Conservation (phyloP, 345 rosid genomes). For the Camelina hispida region DNA sequence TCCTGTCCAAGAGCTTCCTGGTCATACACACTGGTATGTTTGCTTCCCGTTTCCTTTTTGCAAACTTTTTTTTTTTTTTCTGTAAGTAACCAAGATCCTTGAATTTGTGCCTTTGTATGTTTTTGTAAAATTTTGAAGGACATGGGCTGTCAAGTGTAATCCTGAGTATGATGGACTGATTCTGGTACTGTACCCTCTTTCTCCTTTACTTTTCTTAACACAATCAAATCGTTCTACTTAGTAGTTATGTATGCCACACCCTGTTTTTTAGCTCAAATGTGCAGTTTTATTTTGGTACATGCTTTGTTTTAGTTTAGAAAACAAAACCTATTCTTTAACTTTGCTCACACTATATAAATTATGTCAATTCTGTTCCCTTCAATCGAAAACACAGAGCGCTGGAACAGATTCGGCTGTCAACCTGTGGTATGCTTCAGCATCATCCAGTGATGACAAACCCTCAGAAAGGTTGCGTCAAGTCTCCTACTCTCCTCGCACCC, state of each 20-base stretch:
- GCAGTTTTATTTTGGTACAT: not conserved
- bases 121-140: conserved; percentile 56
- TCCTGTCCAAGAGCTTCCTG: conserved; percentile 76
- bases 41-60: conserved; percentile 20
- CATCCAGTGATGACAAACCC: conserved; percentile 48
- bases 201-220: conserved; percentile 34
- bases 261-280: conserved; percentile 20
- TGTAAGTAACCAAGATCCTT: conserved; percentile 4
- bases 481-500: conserved; percentile 18
- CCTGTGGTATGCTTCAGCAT: conserved; percentile 75
- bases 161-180: conserved; percentile 82
- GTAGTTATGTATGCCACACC: not conserved
- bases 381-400: conserved; percentile 67
- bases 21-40: conserved; percentile 84
- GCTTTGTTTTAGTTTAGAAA: conserved; percentile 10
- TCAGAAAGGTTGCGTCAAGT: conserved; percentile 56
- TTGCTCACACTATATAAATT: not conserved
- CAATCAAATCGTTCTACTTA: not conserved
- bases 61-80: conserved; percentile 26
- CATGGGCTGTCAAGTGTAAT: conserved; percentile 86
- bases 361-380: conserved; percentile 8
- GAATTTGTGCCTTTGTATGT: conserved; percentile 21
- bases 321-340: conserved; percentile 15
- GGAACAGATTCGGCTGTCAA: conserved; percentile 91
- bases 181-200: conserved; percentile 60